A percentile compares a stretch with the other conserved stretches of the same genome.
Evolutionary conservation across 257 asterid species (phyloP).

Genomic region (Ophiorrhiza pumila): DNA sequence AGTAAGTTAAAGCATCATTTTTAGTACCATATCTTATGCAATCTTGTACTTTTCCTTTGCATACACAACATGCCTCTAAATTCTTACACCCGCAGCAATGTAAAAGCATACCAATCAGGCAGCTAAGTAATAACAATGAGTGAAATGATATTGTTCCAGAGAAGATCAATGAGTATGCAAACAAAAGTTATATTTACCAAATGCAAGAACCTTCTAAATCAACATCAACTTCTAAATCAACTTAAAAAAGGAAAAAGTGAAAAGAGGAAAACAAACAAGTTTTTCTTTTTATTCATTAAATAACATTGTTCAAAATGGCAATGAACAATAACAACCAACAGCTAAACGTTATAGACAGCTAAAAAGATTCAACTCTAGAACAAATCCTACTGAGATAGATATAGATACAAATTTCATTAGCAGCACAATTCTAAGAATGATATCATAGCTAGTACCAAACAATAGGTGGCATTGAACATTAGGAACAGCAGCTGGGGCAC

Average conservation of each 20-base stretch:
- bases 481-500: slow-evolving; percentile 65
- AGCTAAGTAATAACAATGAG: not conserved
- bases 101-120: not conserved
- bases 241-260: not conserved
- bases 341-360: slow-evolving; percentile 13
- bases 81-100: not conserved
- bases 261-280: not conserved
- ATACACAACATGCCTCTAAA: not conserved
- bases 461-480: slow-evolving; percentile 4
- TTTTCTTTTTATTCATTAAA: slow-evolving; percentile 8
- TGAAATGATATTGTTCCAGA: not conserved
- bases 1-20: not conserved
- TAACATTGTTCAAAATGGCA: slow-evolving; percentile 11
- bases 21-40: not conserved
- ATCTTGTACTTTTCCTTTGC: not conserved
- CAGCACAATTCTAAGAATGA: slow-evolving; percentile 3
- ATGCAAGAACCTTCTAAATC: not conserved
- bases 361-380: slow-evolving; percentile 10
- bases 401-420: slow-evolving; percentile 12
- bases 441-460: slow-evolving; percentile 7
- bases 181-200: no score
- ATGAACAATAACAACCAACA: slow-evolving; percentile 12
- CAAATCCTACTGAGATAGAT: slow-evolving; percentile 8
- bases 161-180: not conserved
- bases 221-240: not conserved